Base-by-base conservation (phyloP, 1,139 yeast species). In the Nematodospora anomalae region DNA sequence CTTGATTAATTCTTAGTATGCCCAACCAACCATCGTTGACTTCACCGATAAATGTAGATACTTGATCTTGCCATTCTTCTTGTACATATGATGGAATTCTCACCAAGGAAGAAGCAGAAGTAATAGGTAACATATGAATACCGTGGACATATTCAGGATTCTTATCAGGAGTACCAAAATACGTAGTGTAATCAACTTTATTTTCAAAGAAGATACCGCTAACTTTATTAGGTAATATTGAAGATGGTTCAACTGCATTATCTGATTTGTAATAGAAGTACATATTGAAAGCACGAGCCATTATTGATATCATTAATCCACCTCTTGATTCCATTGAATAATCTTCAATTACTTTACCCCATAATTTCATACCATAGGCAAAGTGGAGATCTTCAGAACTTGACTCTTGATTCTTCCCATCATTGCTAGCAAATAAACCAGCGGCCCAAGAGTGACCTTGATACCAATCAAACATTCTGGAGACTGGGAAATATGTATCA, bases 11-110 rank as follows among this genome's bases (percentile, higher is more conserved):
- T 67, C 80, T 76, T 38, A 90, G 64, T 31, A 92, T 77, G 29
- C 97, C 97, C 32, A 78, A 77, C 97, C 97, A 92, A 2, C 96
- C 97, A 48, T 80, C 81, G 30, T 73, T 69, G 9, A 88, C 75
- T 7, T 62, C 55, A 30, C 62, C 71, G 6, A 83, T 74, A 41
- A 88, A 71, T 1, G 55, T 50, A 3, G 71, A 58, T 15, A 85
- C 57, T 49, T 64, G 64, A 38, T 70, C 67, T 11, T 70, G 67
- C 97, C 96, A 92, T 64, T 92, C 97, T 61, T 89, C 80, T 47
- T 68, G 52, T 12, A 83, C 95, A 60, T 80, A 92, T 1, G 67
- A 60, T 2, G 89, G 76, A 4, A 72, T 67, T 58, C 97, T 76
- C 30, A 89, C 73, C 44, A 74, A 80, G 0, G 94, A 80, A 11